Evolutionary conservation across 2,329 filamentous ascomycete species (phyloP), one percentile per base, ranked within the genome.

Genomic region (Fusarium avenaceum): DNA sequence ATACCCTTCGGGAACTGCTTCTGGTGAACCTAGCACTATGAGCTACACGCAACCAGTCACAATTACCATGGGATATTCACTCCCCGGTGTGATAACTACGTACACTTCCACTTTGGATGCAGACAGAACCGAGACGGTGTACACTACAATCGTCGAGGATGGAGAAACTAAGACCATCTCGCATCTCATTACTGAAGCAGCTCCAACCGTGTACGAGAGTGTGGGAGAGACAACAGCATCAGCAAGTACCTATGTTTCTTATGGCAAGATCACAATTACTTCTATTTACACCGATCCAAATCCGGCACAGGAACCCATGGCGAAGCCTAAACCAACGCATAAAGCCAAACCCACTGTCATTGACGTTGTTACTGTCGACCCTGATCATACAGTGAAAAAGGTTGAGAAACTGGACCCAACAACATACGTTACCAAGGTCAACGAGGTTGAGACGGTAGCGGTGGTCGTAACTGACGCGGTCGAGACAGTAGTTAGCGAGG

Each of bases 251-350:
- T 74, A 73, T 26, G 69, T 74, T 33, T 65, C 61, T 11, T 67
- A 73, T 17, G 72, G 72, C 3, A 61, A 61, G 49, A 69, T 73
- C 40, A 74, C 72, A 1, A 67, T 74, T n/a, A 74, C 70, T 0
- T 70, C 68, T 19, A 51, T 67, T 6, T 72, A 67, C 19, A 74
- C 72, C 6, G 57, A 68, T 4, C 53, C 70, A 11, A 50, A 63
- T 1, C 35, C 35, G n/a, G 35, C 17, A 8, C 57, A 65, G 40
- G 63, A 55, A 38, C 63, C 65, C 3, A 52, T 57, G 24, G 39
- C 20, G 7, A 50, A 56, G 6, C 42, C 42, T 13, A 66, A 60
- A 20, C 54, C 58, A 15, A 55, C 50, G 4, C 48, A 55, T 22
- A 70, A 72, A 22, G 67, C 71, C 2, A 57, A 72, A 15, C 69